A percentile compares a stretch with the other conserved stretches of the same genome.
phyloP scores from a whole-genome alignment of 371 early-diverging fungal genomes.

The Choanephora cucurbitarum region DNA sequence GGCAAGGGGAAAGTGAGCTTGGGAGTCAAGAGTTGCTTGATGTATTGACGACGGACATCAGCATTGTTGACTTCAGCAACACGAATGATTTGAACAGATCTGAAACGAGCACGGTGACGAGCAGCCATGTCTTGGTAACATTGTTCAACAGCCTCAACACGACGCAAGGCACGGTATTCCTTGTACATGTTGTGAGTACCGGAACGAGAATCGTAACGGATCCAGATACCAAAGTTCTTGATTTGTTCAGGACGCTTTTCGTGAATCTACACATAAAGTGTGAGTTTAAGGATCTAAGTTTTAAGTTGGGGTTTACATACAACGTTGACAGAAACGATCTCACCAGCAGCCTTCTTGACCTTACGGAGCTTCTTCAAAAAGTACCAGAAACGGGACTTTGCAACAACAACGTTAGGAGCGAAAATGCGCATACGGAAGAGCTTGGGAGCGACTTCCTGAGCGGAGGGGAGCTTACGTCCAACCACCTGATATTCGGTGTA shows the following conservation, averaged over 20 bases:
- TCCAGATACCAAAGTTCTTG: conserved; percentile 98
- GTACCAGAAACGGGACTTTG: conserved; percentile 98
- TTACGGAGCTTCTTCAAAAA: conserved; percentile 95
- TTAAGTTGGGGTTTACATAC: too few relatives aligned
- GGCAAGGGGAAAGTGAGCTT: conserved; percentile 94
- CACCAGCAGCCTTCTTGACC: conserved; percentile 95
- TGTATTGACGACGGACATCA: conserved; percentile 94
- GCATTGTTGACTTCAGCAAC: conserved; percentile 84
- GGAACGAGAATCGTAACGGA: conserved; percentile 97
- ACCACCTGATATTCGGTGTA: conserved; percentile 55
- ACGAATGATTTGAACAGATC: conserved; percentile 95
- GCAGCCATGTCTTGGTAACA: conserved; percentile 98
- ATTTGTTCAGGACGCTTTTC: conserved; percentile 88
- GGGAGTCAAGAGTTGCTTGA: conserved; percentile 84
- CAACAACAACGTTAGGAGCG: conserved; percentile 95
- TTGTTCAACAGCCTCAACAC: conserved; percentile 87
- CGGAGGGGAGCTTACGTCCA: conserved; percentile 89
- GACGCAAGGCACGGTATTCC: conserved; percentile 97
- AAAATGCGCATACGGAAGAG: conserved; percentile 96
- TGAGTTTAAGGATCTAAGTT: too few relatives aligned
- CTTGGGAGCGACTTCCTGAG: conserved; percentile 88
- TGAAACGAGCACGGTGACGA: conserved; percentile 95
- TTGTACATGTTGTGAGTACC: conserved; percentile 99
- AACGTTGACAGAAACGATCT: conserved; percentile 94
- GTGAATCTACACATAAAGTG: conserved; percentile 61